phyloP scores from a whole-genome alignment of 495 filamentous ascomycete genomes.

The Penicillium mononematosum region DNA sequence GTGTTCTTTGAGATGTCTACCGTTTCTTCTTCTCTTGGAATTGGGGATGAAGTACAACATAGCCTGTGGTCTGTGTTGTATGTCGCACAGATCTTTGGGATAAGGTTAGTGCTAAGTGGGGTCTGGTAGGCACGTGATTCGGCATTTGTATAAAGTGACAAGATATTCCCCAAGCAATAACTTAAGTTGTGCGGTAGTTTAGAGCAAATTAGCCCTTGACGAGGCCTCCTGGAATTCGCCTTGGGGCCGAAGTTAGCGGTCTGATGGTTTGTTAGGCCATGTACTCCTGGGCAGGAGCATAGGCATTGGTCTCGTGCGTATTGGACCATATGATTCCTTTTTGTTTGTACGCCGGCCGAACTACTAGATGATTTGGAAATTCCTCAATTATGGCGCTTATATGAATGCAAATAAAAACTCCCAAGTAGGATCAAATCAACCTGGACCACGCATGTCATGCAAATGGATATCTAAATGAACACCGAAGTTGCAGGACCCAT shows the following conservation, averaged over 20 bases:
- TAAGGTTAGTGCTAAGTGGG: no score
- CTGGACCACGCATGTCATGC: conserved; percentile 12
- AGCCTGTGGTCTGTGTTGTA: no score
- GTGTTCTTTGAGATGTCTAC: no score
- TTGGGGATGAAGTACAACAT: neutral
- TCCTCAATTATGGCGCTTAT: neutral
- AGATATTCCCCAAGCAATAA: no score
- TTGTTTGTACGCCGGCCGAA: neutral
- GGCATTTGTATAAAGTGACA: no score
- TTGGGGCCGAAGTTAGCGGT: no score
- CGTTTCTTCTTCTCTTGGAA: neutral
- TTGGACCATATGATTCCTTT: neutral
- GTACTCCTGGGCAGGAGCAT: neutral
- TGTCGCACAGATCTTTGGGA: no score
- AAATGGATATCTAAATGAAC: conserved; percentile 20
- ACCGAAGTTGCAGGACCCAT: conserved; percentile 9
- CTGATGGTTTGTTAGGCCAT: no score
- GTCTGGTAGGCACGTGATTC: no score
- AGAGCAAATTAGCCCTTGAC: no score
- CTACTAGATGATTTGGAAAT: neutral
- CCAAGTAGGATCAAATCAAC: neutral
- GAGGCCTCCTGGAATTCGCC: no score
- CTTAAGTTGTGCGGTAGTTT: no score
- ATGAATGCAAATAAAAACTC: neutral
- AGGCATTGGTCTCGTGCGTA: neutral